Evolutionary conservation across 2,329 filamentous ascomycete species (phyloP).

Genomic region (Trichoderma lentiforme): DNA sequence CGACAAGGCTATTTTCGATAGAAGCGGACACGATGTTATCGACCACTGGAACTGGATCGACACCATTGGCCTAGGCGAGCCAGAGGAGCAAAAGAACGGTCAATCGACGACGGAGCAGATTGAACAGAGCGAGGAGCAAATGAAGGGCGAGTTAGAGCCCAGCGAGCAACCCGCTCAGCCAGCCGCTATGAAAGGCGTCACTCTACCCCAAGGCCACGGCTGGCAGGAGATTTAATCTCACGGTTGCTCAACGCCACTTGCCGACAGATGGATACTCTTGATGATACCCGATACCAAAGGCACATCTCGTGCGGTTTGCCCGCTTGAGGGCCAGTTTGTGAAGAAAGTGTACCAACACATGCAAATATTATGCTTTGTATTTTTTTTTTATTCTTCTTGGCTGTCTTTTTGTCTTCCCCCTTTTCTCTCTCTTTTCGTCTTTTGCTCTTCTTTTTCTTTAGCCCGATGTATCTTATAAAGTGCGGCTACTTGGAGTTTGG

Average conservation of each 20-base stretch:
- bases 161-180: constrained; percentile 25
- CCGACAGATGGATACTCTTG: not conserved
- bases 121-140: constrained; percentile 34
- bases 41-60: constrained; percentile 54
- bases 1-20: constrained; percentile 51
- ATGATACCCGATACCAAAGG: not conserved
- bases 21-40: constrained; percentile 37
- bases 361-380: not conserved
- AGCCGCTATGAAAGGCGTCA: not conserved
- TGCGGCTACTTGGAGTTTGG: not conserved
- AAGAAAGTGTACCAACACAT: not conserved
- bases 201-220: constrained; percentile 44
- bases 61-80: constrained; percentile 46
- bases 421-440: not conserved
- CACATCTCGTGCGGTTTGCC: not conserved
- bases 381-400: not conserved
- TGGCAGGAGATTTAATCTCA: constrained; percentile 42
- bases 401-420: not conserved
- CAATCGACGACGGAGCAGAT: constrained; percentile 33
- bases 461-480: not conserved
- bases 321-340: not conserved
- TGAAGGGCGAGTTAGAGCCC: constrained; percentile 37
- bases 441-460: not conserved
- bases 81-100: constrained; percentile 28
- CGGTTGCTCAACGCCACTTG: not conserved